These are phyloP conservation scores for Monilinia laxa DNA, from an alignment of 2,329 filamentous ascomycete species.

Conservation along the genomic window DNA sequence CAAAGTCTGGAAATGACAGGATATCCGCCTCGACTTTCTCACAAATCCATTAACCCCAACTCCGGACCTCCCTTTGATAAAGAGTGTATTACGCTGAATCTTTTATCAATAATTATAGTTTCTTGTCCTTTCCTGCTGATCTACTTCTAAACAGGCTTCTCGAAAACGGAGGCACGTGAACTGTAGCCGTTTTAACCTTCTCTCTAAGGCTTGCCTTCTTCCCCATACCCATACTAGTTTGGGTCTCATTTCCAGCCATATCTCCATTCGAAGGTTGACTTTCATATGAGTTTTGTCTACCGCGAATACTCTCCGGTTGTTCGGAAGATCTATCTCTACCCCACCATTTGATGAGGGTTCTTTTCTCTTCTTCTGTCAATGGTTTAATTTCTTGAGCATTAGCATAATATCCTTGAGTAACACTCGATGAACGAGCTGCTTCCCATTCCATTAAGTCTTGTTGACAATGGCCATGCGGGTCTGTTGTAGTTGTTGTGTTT, in stretches of 20 bases:
- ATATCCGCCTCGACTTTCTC: constrained; percentile 9
- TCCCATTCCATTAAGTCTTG: constrained; percentile 22
- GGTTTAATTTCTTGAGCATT: constrained; percentile 17
- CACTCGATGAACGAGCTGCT: constrained; percentile 17
- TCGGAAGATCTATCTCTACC: constrained; percentile 23
- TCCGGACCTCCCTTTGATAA: background rate
- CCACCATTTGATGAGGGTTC: constrained; percentile 23
- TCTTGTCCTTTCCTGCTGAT: constrained; percentile 21
- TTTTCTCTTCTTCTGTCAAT: constrained; percentile 20
- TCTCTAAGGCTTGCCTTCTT: constrained; percentile 16
- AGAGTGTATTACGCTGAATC: background rate
- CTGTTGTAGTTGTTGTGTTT: constrained; percentile 10
- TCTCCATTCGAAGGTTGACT: constrained; percentile 11
- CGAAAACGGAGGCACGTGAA: constrained; percentile 21
- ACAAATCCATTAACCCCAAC: background rate
- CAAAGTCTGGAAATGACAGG: constrained; percentile 7
- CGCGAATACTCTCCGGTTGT: constrained; percentile 18
- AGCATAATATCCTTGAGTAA: constrained; percentile 16
- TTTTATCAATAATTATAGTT: background rate
- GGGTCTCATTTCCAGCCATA: background rate
- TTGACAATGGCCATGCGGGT: background rate
- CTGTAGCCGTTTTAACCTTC: constrained; percentile 20
- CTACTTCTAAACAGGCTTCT: constrained; percentile 21
- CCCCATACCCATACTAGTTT: background rate
- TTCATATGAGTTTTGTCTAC: constrained; percentile 17